Conservation (phyloP, 2,329 filamentous ascomycete genomes). For the Cyphellophora attinorum region DNA sequence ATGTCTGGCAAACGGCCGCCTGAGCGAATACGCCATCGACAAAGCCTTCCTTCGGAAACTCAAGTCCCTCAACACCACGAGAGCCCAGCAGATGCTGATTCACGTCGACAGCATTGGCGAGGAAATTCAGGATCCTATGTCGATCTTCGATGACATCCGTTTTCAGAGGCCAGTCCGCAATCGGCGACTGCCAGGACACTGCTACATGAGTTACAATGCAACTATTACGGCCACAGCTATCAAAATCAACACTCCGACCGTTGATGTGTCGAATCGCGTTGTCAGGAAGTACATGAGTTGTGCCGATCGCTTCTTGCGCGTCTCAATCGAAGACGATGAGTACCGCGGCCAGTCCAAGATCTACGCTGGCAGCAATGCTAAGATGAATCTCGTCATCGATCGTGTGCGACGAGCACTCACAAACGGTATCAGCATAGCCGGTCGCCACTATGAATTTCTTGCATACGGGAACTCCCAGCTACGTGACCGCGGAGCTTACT, state of each 20-base stretch:
- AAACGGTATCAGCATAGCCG: conserved; percentile 74
- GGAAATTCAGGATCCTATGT: conserved; percentile 59
- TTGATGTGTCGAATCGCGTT: conserved; percentile 84
- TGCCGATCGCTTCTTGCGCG: conserved; percentile 73
- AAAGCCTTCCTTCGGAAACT: conserved; percentile 58
- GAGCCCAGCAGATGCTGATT: conserved; percentile 61
- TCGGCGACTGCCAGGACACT: conserved; percentile 58
- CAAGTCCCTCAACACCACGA: conserved; percentile 35
- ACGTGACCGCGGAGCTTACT: conserved; percentile 82
- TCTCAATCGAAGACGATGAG: conserved; percentile 82
- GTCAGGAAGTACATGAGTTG: conserved; percentile 60
- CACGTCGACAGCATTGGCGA: conserved; percentile 58
- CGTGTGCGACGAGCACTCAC: conserved; percentile 61
- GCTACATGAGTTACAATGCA: conserved; percentile 64
- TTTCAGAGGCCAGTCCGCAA: conserved; percentile 36
- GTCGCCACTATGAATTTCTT: conserved; percentile 75
- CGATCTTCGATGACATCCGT: conserved; percentile 52
- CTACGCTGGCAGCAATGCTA: conserved; percentile 43
- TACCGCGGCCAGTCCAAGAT: conserved; percentile 46
- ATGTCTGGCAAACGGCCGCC: conserved; percentile 68
- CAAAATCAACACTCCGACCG: conserved; percentile 63
- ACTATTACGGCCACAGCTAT: conserved; percentile 77
- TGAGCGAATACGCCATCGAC: conserved; percentile 68
- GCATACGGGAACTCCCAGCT: conserved; percentile 95
- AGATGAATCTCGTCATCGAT: conserved; percentile 62